These are phyloP conservation scores for Verticillium isaacii DNA, from an alignment of 2,329 filamentous ascomycete species.

Conservation along the genomic window DNA sequence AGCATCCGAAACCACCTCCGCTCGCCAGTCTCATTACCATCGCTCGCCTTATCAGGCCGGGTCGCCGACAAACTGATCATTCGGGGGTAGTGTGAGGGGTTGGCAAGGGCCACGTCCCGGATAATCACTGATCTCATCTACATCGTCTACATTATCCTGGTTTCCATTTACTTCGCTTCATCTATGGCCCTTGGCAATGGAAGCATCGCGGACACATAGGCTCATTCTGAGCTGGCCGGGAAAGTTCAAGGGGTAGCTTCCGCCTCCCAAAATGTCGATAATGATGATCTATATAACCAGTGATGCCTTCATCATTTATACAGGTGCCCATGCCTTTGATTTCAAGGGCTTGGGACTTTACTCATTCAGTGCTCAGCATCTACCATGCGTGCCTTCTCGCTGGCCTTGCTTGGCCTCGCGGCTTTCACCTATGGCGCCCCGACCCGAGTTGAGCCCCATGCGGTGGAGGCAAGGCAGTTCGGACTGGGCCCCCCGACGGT, in stretches of 20 bases:
- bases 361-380: not conserved
- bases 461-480: not conserved
- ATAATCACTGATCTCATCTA: not conserved
- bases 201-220: not conserved
- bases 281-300: not conserved
- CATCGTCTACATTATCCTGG: not conserved
- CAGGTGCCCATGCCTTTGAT: not conserved
- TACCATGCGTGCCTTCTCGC: not conserved
- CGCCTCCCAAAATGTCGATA: too few species aligned
- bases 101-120: not conserved
- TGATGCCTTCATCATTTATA: too few species aligned
- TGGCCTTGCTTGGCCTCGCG: not conserved
- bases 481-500: constrained; percentile 4
- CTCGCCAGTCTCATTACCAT: not conserved
- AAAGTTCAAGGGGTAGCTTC: too few species aligned
- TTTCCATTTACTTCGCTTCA: not conserved
- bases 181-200: not conserved
- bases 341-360: not conserved
- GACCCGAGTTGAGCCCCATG: not conserved
- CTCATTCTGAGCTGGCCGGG: too few species aligned
- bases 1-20: not conserved
- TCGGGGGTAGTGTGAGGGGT: not conserved
- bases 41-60: not conserved
- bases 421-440: constrained; percentile 4
- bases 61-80: not conserved